Base-by-base conservation (phyloP, 148 eudicot genomes). In the Arctostaphylos glauca region DNA sequence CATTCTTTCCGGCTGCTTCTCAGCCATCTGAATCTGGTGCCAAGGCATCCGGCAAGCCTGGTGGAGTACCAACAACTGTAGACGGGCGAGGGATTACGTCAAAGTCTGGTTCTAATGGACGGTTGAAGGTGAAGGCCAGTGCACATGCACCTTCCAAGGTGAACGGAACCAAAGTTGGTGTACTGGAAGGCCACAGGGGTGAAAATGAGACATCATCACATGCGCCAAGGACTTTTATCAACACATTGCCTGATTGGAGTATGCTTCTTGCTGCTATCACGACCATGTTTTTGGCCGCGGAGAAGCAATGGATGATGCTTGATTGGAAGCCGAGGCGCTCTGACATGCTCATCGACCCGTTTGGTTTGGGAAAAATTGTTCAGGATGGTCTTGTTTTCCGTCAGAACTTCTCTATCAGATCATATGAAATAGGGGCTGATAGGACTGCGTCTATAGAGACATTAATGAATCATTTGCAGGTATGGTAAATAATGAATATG, bases 231-330 rank as follows among this genome's bases (percentile, higher is more conserved):
- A 96, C 99, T 16, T 94, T 96, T 74, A 92, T 93, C 68, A 96
- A 96, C 77, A 97, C 93, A 31, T 92, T 96, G 89, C 99, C 99
- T 6, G 99, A 96, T 84, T 96, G 99, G 99, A 97, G 99, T 84
- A 92, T 97, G 98, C 99, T 97, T 76, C 95, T 97, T 86, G 99
- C 98, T 82, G 99, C 99, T 18, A 97, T 97, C 73, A 97, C 99
- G 5, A 97, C 99, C 0, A 86, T 94, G 15, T 94, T 97, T 81
- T 90, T 97, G 90, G 98, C 99, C 31, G 99, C 99, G 5, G 99
- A 97, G 91, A 94, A 97, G 92, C 99, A 97, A 75, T 97, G 99
- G 99, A 93, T 90, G 97, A 93, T 93, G 97, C 93, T 97, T 71
- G 98, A 94, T 83, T 97, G 99, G 99, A 97, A 97, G 83, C 92